Base-by-base conservation (phyloP, 805 yeast genomes). In the Starmerella riodocensis region DNA sequence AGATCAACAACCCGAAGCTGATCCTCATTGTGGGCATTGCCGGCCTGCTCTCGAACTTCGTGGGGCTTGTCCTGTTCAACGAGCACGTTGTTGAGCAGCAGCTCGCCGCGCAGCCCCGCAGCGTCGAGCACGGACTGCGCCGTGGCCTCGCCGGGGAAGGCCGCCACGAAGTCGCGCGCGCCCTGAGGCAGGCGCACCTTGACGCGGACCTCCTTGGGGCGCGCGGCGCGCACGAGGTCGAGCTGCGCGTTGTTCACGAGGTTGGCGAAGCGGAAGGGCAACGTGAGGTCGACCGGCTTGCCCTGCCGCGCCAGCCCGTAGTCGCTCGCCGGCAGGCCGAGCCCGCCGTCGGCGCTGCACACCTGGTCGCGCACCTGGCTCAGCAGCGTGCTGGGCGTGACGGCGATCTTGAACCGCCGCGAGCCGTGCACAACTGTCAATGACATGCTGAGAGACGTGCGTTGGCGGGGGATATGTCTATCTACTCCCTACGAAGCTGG, bases 231-330 rank as follows among this genome's bases (percentile, higher is more conserved):
- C 11, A 37, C 37, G 18, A 51, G 43, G 7, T 45, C 46, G 19
- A 51, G 17, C 23, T 38, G 36, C 1, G 54, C 53, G 25, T 50
- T 48, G 45, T 40, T 42, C 8, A 48, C 51, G 16, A 50, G 43
- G 30, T 39, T 42, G 9, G 52, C 37, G 25, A 48, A 39, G 25
- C 55, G 45, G 21, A 41, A 34, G 4, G 53, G 50, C 25, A 40
- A 21, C 11, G 51, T 43, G 22, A 49, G 45, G 32, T 50, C 55
- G 4, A 52, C 36, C 28, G 32, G 38, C 31, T 47, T 47, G 26
- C 45, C 45, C 16, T 40, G 41, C 28, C 39, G 37, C 12, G 32
- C 16, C 20, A 52, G 45, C 28, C 39, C 41, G 30, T 39, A 42
- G 14, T 45, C 36, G n/a, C 32, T 33, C 4, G 39, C n/a, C 12